phyloP scores from a whole-genome alignment of 139 green algal genomes.

The Micractinium sp. region DNA sequence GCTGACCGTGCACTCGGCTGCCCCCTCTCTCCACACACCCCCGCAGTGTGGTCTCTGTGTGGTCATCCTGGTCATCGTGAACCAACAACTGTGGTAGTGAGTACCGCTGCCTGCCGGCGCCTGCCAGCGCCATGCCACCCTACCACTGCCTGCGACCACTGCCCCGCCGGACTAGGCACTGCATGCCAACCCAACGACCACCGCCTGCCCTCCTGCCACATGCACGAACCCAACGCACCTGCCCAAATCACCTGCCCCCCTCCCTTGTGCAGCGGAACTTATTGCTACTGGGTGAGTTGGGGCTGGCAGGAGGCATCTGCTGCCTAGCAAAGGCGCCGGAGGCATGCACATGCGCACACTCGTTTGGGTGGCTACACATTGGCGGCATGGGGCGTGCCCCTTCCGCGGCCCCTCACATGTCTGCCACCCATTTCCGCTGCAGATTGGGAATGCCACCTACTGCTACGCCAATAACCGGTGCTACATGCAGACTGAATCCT shows the following conservation, averaged over 20 bases:
- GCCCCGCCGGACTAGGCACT: no score
- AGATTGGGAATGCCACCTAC: no score
- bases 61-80: constrained; percentile 27
- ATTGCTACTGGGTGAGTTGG: background rate
- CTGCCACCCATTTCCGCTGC: background rate
- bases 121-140: background rate
- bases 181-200: background rate
- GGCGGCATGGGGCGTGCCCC: background rate
- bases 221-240: background rate
- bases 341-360: no score
- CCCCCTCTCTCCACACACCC: background rate
- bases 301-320: background rate
- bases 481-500: constrained; percentile 17
- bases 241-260: no score
- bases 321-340: background rate
- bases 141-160: background rate
- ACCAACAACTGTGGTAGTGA: background rate
- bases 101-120: background rate
- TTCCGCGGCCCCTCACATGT: background rate
- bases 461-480: background rate
- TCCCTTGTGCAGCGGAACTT: background rate
- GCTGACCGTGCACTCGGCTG: background rate
- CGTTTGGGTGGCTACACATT: background rate
- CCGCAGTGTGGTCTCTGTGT: background rate
- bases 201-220: no score